A percentile compares a stretch with the other conserved stretches of the same genome.
These are phyloP conservation scores for Termitomyces sp. DNA, from an alignment of 768 basidiomycete genomes.

Conservation along the genomic window DNA sequence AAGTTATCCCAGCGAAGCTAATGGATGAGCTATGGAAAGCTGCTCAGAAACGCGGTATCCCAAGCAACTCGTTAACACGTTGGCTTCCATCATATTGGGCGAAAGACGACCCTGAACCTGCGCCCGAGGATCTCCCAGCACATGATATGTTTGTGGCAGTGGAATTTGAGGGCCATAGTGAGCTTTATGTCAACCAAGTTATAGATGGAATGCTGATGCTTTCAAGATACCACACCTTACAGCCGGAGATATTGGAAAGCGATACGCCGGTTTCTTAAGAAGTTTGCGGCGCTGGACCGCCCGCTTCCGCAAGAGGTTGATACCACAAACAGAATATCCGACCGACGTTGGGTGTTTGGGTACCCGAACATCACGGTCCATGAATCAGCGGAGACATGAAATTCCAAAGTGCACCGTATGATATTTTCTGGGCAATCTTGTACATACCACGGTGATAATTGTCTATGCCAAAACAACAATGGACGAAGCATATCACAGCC, in stretches of 20 bases:
- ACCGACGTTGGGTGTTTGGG: conserved; percentile 5
- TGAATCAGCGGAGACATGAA: neutral
- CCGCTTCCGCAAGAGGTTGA: too few species aligned
- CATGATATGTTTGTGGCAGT: conserved; percentile 28
- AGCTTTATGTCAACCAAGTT: conserved; percentile 8
- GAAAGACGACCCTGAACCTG: conserved; percentile 15
- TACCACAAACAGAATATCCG: neutral
- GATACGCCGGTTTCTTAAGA: neutral
- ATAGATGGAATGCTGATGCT: neutral
- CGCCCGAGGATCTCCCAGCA: conserved; percentile 15
- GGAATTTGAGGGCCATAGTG: conserved; percentile 34
- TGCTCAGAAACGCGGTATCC: conserved; percentile 31
- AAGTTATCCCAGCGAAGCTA: conserved; percentile 56
- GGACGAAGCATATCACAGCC: too few species aligned
- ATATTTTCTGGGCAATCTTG: neutral
- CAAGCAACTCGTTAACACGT: neutral
- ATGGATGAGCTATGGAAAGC: conserved; percentile 60
- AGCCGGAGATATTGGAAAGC: neutral
- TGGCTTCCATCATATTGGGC: conserved; percentile 11
- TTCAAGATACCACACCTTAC: neutral
- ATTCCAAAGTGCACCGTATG: neutral
- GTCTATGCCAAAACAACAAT: too few species aligned
- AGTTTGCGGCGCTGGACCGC: neutral
- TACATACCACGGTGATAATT: neutral
- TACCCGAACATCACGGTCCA: neutral